Evolutionary conservation across 169 alveolate genomes (phyloP).

Genomic region (Eimeria tenella): DNA sequence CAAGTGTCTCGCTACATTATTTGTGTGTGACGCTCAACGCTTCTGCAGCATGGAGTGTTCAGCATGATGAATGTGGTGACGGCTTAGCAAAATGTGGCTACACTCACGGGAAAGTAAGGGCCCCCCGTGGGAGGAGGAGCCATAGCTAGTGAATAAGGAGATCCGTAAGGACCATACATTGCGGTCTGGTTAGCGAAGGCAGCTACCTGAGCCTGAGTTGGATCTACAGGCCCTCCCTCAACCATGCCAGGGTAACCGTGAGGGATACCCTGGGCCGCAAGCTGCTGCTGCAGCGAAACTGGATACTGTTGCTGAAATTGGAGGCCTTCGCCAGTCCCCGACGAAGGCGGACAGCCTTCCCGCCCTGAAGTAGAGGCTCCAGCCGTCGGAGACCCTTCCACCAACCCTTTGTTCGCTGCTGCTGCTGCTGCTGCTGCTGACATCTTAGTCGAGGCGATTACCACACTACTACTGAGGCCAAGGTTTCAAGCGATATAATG

Average conservation of each 20-base stretch:
- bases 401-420: slow-evolving; percentile 63
- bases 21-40: no score
- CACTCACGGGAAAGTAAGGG: slow-evolving; percentile 56
- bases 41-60: no score
- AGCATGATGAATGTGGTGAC: background rate
- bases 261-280: slow-evolving; percentile 48
- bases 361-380: slow-evolving; percentile 57
- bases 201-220: slow-evolving; percentile 70
- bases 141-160: slow-evolving; percentile 69
- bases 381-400: slow-evolving; percentile 46
- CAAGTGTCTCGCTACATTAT: no score
- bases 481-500: slow-evolving; percentile 43
- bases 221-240: slow-evolving; percentile 69
- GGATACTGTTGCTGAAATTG: slow-evolving; percentile 39
- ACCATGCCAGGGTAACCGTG: slow-evolving; percentile 70
- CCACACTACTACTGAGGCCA: slow-evolving; percentile 24
- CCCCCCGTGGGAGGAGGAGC: slow-evolving; percentile 58
- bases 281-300: slow-evolving; percentile 53
- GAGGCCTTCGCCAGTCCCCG: slow-evolving; percentile 62
- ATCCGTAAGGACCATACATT: slow-evolving; percentile 65
- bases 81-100: background rate
- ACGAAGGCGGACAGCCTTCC: slow-evolving; percentile 41
- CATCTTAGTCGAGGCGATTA: slow-evolving; percentile 27
- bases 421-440: slow-evolving; percentile 62
- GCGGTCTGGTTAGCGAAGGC: slow-evolving; percentile 74